Percentiles rank a stretch among this genome's conserved stretches.
phyloP scores from a whole-genome alignment of 2,329 filamentous ascomycete genomes.

The Trichoderma oligosporum region DNA sequence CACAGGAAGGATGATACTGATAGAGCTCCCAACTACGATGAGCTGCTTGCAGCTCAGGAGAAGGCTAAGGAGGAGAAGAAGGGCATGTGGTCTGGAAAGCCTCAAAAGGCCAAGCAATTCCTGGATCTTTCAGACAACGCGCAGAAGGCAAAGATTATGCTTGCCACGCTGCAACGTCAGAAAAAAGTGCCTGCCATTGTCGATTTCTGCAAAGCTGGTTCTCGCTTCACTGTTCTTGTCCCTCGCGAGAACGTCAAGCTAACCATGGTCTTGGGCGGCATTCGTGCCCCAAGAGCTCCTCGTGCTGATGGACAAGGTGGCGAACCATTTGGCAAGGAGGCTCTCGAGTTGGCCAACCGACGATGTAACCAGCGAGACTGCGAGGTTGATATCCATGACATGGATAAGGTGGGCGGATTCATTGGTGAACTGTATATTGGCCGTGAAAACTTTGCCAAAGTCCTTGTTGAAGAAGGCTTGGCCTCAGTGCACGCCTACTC shows the following conservation, averaged over 20 bases:
- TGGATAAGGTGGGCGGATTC: conserved; percentile 96
- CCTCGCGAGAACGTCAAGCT: conserved; percentile 92
- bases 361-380: conserved; percentile 92
- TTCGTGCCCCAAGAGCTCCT: conserved; percentile 84
- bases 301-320: conserved; percentile 70
- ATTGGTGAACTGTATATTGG: conserved; percentile 92
- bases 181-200: conserved; percentile 90
- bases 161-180: conserved; percentile 81
- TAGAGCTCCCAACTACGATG: conserved; percentile 89
- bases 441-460: conserved; percentile 92
- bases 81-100: conserved; percentile 92
- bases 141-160: conserved; percentile 93
- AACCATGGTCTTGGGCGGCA: conserved; percentile 89
- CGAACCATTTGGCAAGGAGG: conserved; percentile 94
- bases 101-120: conserved; percentile 76
- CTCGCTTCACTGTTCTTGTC: conserved; percentile 85
- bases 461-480: conserved; percentile 88
- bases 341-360: conserved; percentile 83
- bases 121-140: conserved; percentile 87
- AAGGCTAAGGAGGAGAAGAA: conserved; percentile 81
- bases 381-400: conserved; percentile 90
- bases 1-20: conserved; percentile 95
- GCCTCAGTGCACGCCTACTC: conserved; percentile 92
- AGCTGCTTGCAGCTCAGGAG: conserved; percentile 75
- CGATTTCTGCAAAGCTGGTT: conserved; percentile 97